Conservation (phyloP, 2,329 filamentous ascomycete genomes). For the Aspergillus felis region DNA sequence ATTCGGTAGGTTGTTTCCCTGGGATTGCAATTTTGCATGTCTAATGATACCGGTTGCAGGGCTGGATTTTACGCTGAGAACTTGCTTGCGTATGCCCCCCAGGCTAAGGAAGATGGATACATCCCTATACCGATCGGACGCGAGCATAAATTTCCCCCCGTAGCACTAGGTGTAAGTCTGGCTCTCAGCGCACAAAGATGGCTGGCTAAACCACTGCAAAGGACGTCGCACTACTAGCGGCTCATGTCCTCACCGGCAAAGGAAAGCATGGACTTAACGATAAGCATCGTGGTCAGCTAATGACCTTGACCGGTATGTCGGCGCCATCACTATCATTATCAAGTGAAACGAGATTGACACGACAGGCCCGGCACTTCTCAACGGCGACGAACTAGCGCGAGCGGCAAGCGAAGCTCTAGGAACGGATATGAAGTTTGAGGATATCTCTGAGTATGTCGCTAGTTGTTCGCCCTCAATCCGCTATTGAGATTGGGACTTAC, state of each 20-base stretch:
- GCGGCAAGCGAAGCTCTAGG: conserved; percentile 46
- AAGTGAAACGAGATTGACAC: conserved; percentile 13
- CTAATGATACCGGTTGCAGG: conserved; percentile 18
- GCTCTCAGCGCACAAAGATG: background rate
- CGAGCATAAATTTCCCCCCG: conserved; percentile 49
- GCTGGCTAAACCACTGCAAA: conserved; percentile 26
- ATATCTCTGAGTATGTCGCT: conserved; percentile 41
- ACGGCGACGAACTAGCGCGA: conserved; percentile 45
- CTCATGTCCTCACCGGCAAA: conserved; percentile 47
- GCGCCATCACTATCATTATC: conserved; percentile 35
- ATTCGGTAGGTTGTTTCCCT: conserved; percentile 31
- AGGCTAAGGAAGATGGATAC: conserved; percentile 43
- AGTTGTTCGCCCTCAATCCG: conserved; percentile 29
- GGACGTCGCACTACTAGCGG: conserved; percentile 48
- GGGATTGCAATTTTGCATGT: background rate
- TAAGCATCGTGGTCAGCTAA: conserved; percentile 50
- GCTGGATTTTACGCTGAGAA: conserved; percentile 53
- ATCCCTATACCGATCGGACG: conserved; percentile 48
- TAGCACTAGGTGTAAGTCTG: conserved; percentile 43
- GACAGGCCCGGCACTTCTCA: conserved; percentile 46
- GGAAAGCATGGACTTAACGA: conserved; percentile 50
- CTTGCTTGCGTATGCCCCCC: conserved; percentile 46
- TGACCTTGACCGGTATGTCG: conserved; percentile 47
- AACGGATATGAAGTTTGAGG: conserved; percentile 43
- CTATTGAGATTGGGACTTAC: conserved; percentile 24